These are phyloP conservation scores for Xylaria sp. DNA, from an alignment of 2,329 filamentous ascomycete species.

Conservation along the genomic window DNA sequence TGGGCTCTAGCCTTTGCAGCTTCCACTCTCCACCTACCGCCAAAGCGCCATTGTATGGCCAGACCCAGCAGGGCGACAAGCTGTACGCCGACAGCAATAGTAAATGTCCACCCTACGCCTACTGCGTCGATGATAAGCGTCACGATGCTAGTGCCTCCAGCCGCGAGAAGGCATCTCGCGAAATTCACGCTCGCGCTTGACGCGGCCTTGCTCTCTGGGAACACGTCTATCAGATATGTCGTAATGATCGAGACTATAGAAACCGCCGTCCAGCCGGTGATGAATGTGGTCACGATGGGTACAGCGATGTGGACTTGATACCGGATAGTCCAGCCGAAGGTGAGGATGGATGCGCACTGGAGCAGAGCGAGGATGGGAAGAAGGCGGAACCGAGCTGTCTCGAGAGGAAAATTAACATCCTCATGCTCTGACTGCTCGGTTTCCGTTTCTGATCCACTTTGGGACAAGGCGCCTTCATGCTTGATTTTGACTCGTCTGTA, in stretches of 20 bases:
- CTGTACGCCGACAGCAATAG: conserved; percentile 57
- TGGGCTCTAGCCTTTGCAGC: conserved; percentile 18
- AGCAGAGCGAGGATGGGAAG: conserved; percentile 58
- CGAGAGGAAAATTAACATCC: conserved; percentile 56
- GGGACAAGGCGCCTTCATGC: conserved; percentile 38
- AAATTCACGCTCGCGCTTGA: conserved; percentile 66
- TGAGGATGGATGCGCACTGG: conserved; percentile 59
- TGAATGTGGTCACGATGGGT: conserved; percentile 62
- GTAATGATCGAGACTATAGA: conserved; percentile 61
- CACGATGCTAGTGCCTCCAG: conserved; percentile 61
- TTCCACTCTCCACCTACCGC: conserved; percentile 51
- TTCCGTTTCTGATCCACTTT: conserved; percentile 10
- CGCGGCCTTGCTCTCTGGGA: conserved; percentile 60
- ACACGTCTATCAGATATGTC: conserved; percentile 66
- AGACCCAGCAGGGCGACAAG: conserved; percentile 58
- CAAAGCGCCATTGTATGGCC: conserved; percentile 58
- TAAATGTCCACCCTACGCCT: conserved; percentile 60
- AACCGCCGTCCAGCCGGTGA: conserved; percentile 63
- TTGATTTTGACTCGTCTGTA: conserved; percentile 57
- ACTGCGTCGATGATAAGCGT: conserved; percentile 61
- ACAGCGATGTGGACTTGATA: conserved; percentile 60
- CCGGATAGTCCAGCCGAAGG: conserved; percentile 65
- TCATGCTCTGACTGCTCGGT: conserved; percentile 12
- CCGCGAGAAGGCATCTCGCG: conserved; percentile 62
- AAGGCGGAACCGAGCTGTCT: conserved; percentile 62